A percentile compares a stretch with the other conserved stretches of the same genome.
Evolutionary conservation across 2,329 filamentous ascomycete species (phyloP).

Genomic region (Ceratocystis variospora): DNA sequence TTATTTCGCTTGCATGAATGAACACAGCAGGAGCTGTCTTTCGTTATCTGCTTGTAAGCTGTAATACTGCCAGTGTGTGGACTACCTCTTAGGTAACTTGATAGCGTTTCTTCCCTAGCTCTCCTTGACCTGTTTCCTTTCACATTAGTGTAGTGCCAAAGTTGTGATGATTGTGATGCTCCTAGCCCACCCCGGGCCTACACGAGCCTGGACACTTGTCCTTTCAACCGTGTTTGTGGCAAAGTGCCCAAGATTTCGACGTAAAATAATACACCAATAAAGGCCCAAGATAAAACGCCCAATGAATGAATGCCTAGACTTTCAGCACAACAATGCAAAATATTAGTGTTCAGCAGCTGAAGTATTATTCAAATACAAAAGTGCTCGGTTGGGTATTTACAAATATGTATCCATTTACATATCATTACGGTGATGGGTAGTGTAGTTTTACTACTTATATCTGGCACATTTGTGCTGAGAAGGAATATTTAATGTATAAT

Average conservation of each 20-base stretch:
- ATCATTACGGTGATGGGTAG: not conserved
- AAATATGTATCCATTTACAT: too few species aligned
- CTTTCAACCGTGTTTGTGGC: not conserved
- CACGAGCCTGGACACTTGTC: not conserved
- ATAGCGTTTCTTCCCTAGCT: not conserved
- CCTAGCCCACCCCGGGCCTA: not conserved
- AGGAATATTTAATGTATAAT: not conserved
- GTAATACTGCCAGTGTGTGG: not conserved
- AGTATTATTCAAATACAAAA: too few species aligned
- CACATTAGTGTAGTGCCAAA: not conserved
- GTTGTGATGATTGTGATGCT: not conserved
- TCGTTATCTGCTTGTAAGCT: slow-evolving; percentile 13
- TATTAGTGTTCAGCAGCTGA: not conserved
- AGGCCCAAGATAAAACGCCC: not conserved
- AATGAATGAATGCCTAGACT: not conserved
- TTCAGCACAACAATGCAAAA: not conserved
- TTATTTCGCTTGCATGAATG: not conserved
- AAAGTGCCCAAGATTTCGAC: not conserved
- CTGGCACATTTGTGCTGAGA: not conserved
- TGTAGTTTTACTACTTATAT: not conserved
- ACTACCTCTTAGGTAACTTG: not conserved
- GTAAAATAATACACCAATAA: too few species aligned
- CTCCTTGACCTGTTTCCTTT: not conserved
- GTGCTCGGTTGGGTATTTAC: too few species aligned
- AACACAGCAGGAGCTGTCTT: slow-evolving; percentile 19